Evolutionary conservation across 352 stramenopile genomes (phyloP).

Genomic region (Pythium phragmiticola): DNA sequence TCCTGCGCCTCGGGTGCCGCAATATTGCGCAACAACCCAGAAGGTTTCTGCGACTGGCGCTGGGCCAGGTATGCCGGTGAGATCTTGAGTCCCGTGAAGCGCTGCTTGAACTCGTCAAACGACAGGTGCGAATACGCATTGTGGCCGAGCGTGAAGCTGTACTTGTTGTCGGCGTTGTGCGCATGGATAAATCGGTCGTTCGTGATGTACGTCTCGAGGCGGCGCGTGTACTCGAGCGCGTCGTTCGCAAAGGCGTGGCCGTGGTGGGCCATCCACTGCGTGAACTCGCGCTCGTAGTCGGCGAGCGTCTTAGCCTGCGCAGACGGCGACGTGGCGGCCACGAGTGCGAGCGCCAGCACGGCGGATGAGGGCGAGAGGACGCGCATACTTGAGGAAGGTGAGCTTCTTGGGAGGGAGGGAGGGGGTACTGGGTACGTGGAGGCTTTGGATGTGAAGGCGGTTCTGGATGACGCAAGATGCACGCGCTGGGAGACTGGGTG

Average conservation of each 20-base stretch:
- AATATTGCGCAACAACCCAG: slow-evolving; percentile 24
- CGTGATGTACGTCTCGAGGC: slow-evolving; percentile 75
- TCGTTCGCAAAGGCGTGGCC: slow-evolving; percentile 39
- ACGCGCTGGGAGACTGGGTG: slow-evolving; percentile 3
- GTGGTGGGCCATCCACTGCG: slow-evolving; percentile 59
- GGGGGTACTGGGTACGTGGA: slow-evolving; percentile 11
- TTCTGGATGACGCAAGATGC: neutral
- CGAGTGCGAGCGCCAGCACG: slow-evolving; percentile 20
- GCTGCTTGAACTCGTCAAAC: slow-evolving; percentile 92
- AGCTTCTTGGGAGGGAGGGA: neutral
- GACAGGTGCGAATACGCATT: slow-evolving; percentile 96
- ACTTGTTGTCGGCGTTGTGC: slow-evolving; percentile 76
- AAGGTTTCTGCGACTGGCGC: slow-evolving; percentile 42
- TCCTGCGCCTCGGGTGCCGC: slow-evolving; percentile 87
- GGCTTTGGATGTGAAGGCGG: slow-evolving; percentile 24
- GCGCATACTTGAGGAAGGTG: slow-evolving; percentile 15
- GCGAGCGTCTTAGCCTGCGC: slow-evolving; percentile 40
- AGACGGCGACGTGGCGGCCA: slow-evolving; percentile 32
- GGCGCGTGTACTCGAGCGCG: slow-evolving; percentile 67
- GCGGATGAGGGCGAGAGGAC: slow-evolving; percentile 2
- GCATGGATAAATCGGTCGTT: slow-evolving; percentile 88
- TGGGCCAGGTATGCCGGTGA: slow-evolving; percentile 60
- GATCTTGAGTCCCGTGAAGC: slow-evolving; percentile 56
- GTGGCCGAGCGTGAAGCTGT: slow-evolving; percentile 88
- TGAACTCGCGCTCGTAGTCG: slow-evolving; percentile 76